These are phyloP conservation scores for Ailanthus altissimus DNA, from an alignment of 345 rosid genomes.

Conservation along the genomic window DNA sequence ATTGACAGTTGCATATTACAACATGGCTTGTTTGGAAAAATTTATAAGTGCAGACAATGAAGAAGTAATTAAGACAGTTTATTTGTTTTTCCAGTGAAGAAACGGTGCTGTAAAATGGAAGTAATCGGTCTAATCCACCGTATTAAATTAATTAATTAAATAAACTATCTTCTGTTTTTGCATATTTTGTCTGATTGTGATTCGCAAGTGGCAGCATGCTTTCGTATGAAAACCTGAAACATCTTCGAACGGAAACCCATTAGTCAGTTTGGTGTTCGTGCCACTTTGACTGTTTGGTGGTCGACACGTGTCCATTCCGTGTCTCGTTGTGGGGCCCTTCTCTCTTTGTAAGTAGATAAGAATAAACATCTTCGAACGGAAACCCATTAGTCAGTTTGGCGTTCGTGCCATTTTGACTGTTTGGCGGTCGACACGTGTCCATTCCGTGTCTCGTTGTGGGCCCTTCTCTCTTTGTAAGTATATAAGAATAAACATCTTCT, in stretches of 20 bases:
- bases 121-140: neutral
- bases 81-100: neutral
- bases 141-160: neutral
- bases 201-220: neutral
- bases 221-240: neutral
- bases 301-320: neutral
- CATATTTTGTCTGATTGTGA: neutral
- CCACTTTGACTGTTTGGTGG: neutral
- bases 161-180: neutral
- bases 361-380: neutral
- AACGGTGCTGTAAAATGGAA: neutral
- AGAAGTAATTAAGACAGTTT: neutral
- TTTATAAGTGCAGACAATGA: neutral
- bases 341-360: neutral
- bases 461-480: neutral
- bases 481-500: neutral
- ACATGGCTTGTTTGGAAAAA: neutral
- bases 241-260: neutral
- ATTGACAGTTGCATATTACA: neutral
- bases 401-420: neutral
- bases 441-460: neutral
- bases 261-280: neutral
- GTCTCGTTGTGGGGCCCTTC: neutral
- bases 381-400: neutral
- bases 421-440: neutral